Evolutionary conservation across 1,284 basidiomycete species (phyloP).

Genomic region (Phlebopus sp.): DNA sequence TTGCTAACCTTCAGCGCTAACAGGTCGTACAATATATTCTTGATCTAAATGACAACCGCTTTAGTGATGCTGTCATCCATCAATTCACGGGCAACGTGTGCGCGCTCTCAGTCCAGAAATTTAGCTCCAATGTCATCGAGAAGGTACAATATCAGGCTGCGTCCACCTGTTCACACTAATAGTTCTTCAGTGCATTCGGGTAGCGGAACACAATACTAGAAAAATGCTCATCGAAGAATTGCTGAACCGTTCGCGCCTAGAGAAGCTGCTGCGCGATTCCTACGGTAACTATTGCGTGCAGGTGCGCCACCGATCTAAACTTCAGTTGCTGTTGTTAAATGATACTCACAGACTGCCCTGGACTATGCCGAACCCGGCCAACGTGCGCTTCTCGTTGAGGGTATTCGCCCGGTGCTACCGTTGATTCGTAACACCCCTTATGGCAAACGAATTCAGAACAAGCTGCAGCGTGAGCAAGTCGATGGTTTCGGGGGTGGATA

Average conservation of each 20-base stretch:
- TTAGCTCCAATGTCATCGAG: constrained; percentile 93
- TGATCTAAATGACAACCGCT: constrained; percentile 96
- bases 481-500: constrained; percentile 61
- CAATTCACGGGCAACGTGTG: constrained; percentile 99
- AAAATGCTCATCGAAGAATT: constrained; percentile 96
- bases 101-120: constrained; percentile 97
- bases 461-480: constrained; percentile 89
- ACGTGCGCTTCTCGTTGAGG: constrained; percentile 84
- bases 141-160: constrained; percentile 52
- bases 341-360: constrained; percentile 73
- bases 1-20: constrained; percentile 6
- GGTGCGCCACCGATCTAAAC: constrained; percentile 37
- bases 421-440: constrained; percentile 97
- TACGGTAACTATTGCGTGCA: constrained; percentile 95
- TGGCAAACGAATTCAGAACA: constrained; percentile 97
- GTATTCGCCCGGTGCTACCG: constrained; percentile 94
- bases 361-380: constrained; percentile 93
- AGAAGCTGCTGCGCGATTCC: constrained; percentile 93
- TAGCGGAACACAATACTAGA: constrained; percentile 91
- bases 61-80: constrained; percentile 96
- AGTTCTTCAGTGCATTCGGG: constrained; percentile 82
- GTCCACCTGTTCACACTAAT: constrained; percentile 1
- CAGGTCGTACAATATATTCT: constrained; percentile 96
- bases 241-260: constrained; percentile 89
- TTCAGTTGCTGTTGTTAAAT: constrained; percentile 5